Percentiles rank a stretch among this genome's conserved stretches.
These are phyloP conservation scores for Erigeron philadelphicus DNA, from an alignment of 140 eudicot species.

Conservation along the genomic window DNA sequence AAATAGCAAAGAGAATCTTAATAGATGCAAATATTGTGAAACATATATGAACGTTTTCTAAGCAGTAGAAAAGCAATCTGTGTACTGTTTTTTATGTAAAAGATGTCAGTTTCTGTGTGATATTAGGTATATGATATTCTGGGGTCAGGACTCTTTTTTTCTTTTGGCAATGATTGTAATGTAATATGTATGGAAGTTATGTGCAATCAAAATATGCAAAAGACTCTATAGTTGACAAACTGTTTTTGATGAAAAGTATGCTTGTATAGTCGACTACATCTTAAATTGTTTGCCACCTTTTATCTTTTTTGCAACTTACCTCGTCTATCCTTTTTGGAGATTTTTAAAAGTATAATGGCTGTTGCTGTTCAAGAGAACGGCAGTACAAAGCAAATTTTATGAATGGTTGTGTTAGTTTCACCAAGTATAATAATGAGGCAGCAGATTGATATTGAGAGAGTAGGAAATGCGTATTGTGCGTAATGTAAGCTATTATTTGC, in stretches of 20 bases:
- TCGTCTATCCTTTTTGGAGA: no score
- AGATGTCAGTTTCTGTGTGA: neutral
- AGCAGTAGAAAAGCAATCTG: neutral
- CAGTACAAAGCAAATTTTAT: no score
- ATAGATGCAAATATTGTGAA: constrained; percentile 15
- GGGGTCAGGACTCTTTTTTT: neutral
- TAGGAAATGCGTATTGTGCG: no score
- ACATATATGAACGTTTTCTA: constrained; percentile 6
- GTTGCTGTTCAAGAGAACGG: no score
- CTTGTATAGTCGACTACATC: no score
- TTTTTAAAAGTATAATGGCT: no score
- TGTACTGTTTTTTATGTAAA: constrained; percentile 1
- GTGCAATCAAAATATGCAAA: neutral
- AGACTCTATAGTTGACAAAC: neutral
- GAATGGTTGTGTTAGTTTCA: no score
- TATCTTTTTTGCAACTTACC: no score
- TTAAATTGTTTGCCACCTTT: no score
- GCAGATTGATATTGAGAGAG: no score
- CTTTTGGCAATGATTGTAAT: neutral
- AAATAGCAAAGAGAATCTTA: constrained; percentile 22
- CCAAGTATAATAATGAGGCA: no score
- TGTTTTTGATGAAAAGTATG: neutral
- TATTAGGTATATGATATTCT: neutral
- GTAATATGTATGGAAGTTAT: neutral
- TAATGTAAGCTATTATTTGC: no score